These are phyloP conservation scores for Hsuehochloa calcarea DNA, from an alignment of 176 grass and related monocot species.

Conservation along the genomic window DNA sequence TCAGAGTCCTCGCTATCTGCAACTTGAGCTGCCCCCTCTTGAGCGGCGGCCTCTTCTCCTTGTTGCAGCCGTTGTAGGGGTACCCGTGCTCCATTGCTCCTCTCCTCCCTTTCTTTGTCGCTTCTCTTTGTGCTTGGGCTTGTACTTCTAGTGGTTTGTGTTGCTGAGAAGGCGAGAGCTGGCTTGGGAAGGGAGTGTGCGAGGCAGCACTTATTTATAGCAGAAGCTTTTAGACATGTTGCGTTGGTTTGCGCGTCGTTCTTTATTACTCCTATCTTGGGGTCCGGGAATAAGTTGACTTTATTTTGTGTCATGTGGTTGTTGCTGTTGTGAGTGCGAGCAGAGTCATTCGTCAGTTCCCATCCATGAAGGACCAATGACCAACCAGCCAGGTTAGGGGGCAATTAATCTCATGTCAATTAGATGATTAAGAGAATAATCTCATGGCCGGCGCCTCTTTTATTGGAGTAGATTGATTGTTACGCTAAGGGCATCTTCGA, in stretches of 20 bases:
- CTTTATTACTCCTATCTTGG: neutral
- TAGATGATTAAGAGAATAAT: neutral
- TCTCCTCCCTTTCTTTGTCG: neutral
- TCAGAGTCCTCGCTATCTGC: constrained; percentile 34
- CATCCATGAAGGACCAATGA: neutral
- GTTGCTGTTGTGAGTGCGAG: neutral
- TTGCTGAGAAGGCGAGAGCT: constrained; percentile 7
- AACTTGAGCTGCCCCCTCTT: constrained; percentile 64
- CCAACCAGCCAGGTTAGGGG: neutral
- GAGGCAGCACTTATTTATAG: constrained; percentile 24
- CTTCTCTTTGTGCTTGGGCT: neutral
- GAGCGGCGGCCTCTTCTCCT: constrained; percentile 46
- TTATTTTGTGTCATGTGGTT: constrained; percentile 16
- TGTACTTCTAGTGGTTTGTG: neutral
- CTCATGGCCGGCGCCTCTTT: constrained; percentile 1
- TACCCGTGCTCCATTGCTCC: constrained; percentile 41
- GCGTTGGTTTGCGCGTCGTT: neutral
- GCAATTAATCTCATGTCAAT: neutral
- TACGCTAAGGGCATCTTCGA: too few species aligned
- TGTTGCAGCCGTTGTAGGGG: constrained; percentile 17
- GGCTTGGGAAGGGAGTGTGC: constrained; percentile 1
- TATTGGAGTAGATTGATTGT: constrained; percentile 3
- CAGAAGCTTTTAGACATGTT: neutral
- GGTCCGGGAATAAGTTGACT: constrained; percentile 8
- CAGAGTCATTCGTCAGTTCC: neutral